Evolutionary conservation across 192 early-diverging fungal genomes (phyloP).

Genomic region (Chytriomyces sp.): DNA sequence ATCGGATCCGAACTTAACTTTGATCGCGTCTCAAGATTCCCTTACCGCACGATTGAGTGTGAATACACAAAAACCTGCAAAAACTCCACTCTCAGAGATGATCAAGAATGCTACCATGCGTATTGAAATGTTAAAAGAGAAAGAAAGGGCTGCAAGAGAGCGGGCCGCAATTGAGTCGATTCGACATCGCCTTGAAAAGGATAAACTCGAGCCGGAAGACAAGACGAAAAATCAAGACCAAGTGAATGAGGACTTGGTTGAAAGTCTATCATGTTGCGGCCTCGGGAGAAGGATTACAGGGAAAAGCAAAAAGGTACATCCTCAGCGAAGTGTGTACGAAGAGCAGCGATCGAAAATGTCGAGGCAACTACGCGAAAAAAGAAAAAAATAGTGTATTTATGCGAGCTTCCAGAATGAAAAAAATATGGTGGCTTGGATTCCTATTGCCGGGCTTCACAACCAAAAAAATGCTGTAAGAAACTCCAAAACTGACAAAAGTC

Average conservation of each 20-base stretch:
- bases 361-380: not conserved
- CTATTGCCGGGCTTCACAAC: not conserved
- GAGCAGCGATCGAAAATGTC: not conserved
- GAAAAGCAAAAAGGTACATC: not conserved
- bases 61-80: not conserved
- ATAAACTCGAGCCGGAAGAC: not conserved
- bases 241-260: not conserved
- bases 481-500: no score
- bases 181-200: not conserved
- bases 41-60: not conserved
- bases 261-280: not conserved
- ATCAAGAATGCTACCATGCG: slow-evolving; percentile 4
- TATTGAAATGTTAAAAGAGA: not conserved
- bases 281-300: no score
- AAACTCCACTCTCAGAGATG: not conserved
- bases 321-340: not conserved
- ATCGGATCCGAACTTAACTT: slow-evolving; percentile 5
- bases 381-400: not conserved
- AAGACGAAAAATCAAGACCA: not conserved
- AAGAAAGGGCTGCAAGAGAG: not conserved
- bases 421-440: not conserved
- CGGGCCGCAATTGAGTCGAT: not conserved
- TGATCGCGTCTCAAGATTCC: not conserved
- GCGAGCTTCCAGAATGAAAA: not conserved
- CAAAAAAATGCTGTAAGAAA: no score